Conservation (phyloP, 2,329 filamentous ascomycete genomes). For the Hypoxylon sp. region DNA sequence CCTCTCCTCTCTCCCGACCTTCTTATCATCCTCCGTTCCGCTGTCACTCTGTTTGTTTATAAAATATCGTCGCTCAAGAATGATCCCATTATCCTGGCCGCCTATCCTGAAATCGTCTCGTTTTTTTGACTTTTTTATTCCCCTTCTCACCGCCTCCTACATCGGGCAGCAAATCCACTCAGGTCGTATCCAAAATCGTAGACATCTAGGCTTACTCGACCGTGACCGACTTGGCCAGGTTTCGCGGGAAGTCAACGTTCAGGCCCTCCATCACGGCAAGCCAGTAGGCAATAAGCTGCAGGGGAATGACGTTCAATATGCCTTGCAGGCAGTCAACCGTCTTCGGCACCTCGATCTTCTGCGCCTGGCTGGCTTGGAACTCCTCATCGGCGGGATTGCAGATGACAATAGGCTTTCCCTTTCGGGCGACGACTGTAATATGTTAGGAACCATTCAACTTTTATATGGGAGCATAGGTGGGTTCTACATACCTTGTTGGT, state of each 20-base stretch:
- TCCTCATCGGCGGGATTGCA: slow-evolving; percentile 92
- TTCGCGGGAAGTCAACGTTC: slow-evolving; percentile 98
- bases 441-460: slow-evolving; percentile 34
- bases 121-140: slow-evolving; percentile 32
- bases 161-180: slow-evolving; percentile 29
- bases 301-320: slow-evolving; percentile 94
- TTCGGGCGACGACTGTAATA: slow-evolving; percentile 83
- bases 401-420: slow-evolving; percentile 96
- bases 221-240: slow-evolving; percentile 98
- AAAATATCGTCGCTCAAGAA: slow-evolving; percentile 36
- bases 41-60: slow-evolving; percentile 18
- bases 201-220: slow-evolving; percentile 75
- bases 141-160: too few relatives aligned
- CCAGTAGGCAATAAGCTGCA: slow-evolving; percentile 99
- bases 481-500: slow-evolving; percentile 81
- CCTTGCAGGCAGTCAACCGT: slow-evolving; percentile 96
- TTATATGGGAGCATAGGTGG: neutral
- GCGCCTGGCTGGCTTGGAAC: slow-evolving; percentile 85
- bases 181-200: slow-evolving; percentile 21
- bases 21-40: slow-evolving; percentile 28
- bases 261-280: slow-evolving; percentile 93
- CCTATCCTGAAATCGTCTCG: slow-evolving; percentile 30
- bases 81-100: slow-evolving; percentile 35
- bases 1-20: slow-evolving; percentile 7
- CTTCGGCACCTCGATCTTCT: slow-evolving; percentile 97